Percentiles rank a stretch among this genome's conserved stretches.
These are phyloP conservation scores for Aspergillus bombycis DNA, from an alignment of 2,329 filamentous ascomycete genomes.

Conservation along the genomic window DNA sequence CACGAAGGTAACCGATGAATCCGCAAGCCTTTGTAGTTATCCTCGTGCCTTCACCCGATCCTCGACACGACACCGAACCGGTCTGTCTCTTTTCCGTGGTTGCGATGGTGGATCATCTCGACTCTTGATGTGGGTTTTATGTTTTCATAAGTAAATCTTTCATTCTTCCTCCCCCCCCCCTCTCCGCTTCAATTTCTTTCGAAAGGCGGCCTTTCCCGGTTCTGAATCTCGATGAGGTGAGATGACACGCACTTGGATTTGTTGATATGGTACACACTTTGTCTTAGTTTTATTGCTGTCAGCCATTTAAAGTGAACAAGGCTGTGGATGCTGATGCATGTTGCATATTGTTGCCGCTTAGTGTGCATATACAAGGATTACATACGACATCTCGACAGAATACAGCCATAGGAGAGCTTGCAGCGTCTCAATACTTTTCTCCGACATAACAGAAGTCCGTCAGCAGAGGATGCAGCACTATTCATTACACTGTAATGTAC, in stretches of 20 bases:
- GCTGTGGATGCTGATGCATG: background rate
- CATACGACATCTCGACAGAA: background rate
- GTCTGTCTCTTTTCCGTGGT: slow-evolving; percentile 3
- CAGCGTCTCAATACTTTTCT: background rate
- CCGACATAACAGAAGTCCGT: background rate
- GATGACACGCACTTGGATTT: background rate
- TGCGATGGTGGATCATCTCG: slow-evolving; percentile 3
- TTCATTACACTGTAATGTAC: background rate
- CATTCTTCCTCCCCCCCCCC: background rate
- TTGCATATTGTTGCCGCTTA: slow-evolving; percentile 1
- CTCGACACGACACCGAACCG: background rate
- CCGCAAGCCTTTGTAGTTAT: slow-evolving; percentile 9
- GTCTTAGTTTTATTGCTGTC: background rate
- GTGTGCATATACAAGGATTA: background rate
- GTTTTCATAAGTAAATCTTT: background rate
- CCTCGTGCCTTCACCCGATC: background rate
- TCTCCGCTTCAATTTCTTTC: background rate
- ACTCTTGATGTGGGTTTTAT: background rate
- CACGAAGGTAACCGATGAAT: slow-evolving; percentile 19
- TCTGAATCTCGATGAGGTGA: background rate
- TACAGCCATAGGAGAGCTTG: background rate
- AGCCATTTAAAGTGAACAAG: background rate
- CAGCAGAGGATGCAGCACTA: background rate
- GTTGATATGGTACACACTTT: background rate
- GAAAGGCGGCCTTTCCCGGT: background rate